These are phyloP conservation scores for Brettanomyces naardenensis DNA, from an alignment of 805 yeast genomes.

Conservation along the genomic window DNA sequence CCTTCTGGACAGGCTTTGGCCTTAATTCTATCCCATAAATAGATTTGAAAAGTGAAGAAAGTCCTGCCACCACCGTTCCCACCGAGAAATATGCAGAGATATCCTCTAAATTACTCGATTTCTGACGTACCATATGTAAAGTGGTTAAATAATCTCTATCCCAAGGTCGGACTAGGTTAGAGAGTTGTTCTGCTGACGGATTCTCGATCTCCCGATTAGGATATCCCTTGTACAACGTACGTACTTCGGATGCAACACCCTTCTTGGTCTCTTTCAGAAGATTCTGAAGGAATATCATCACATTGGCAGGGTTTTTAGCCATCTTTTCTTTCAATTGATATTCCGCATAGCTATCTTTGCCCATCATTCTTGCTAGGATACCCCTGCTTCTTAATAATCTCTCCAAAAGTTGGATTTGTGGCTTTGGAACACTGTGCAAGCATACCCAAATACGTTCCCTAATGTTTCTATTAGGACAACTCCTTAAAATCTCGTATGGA, in stretches of 20 bases:
- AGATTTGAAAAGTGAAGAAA: conserved; percentile 58
- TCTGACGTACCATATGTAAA: conserved; percentile 22
- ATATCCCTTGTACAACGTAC: conserved; percentile 29
- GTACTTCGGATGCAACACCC: conserved; percentile 54
- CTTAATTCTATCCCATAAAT: conserved; percentile 73
- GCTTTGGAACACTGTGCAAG: conserved; percentile 53
- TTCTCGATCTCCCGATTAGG: conserved; percentile 14
- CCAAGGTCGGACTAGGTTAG: conserved; percentile 68
- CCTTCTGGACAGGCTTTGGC: conserved; percentile 53
- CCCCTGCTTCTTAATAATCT: conserved; percentile 59
- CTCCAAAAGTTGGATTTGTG: conserved; percentile 55
- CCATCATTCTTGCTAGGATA: conserved; percentile 63
- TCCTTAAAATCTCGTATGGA: conserved; percentile 57
- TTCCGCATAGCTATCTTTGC: conserved; percentile 60
- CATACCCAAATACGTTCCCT: conserved; percentile 70
- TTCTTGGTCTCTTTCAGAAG: conserved; percentile 44
- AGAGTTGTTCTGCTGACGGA: conserved; percentile 31
- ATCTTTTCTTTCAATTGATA: conserved; percentile 85
- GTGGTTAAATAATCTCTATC: conserved; percentile 64
- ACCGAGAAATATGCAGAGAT: conserved; percentile 72
- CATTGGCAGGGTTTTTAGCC: conserved; percentile 79
- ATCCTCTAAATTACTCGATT: conserved; percentile 33
- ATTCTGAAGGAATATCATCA: conserved; percentile 55
- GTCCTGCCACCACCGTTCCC: conserved; percentile 80
- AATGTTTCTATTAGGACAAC: conserved; percentile 45